Base-by-base conservation (phyloP, 225 moss, liverwort and hornwort species). In the Climacium dendroides region DNA sequence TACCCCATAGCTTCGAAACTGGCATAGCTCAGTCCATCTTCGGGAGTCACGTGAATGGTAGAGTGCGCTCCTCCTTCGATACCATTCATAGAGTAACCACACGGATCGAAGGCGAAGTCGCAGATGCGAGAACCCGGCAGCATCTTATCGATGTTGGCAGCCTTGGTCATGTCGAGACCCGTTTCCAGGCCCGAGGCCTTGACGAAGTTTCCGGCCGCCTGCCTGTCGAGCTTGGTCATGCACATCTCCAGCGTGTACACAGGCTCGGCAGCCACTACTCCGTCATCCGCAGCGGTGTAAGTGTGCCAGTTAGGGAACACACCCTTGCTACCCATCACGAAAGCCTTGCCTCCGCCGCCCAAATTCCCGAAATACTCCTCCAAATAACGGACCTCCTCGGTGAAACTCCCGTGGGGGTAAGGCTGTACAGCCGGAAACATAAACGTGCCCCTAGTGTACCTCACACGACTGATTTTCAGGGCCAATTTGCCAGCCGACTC, bases 1-100 rank as follows among this genome's bases (percentile, higher is more conserved):
- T 97, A 97, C 35, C 98, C 97, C 98, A 98, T 98, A 9, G 96
- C 94, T 78, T 98, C 98, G 85, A 98, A 98, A 85, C 97, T 97
- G 41, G 98, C 98, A 71, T 96, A 98, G 89, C 98, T 98, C 78
- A 94, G 93, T 25, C 92, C 98, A 75, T 91, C 94, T 87, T 97
- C 97, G 35, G 98, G 98, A 34, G 96, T 98, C 26, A 98, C 96
- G 86, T 98, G 98, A 72, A 98, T 96, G 75, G 98, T 98, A 1
- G 98, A 97, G 79, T 98, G 97, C 47, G 96, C 95, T 65, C 83
- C 90, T 48, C 96, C 94, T 84, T 95, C 95, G 5, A 98, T 89
- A 11, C 97, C 95, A 45, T 98, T 98, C 98, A 98, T 97, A 20
- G 97, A 96, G 79, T 97, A 98, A 13, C 98, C 98, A 52, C 97